phyloP scores from a whole-genome alignment of 441 rosid species.

The Syzygium syzygioides region DNA sequence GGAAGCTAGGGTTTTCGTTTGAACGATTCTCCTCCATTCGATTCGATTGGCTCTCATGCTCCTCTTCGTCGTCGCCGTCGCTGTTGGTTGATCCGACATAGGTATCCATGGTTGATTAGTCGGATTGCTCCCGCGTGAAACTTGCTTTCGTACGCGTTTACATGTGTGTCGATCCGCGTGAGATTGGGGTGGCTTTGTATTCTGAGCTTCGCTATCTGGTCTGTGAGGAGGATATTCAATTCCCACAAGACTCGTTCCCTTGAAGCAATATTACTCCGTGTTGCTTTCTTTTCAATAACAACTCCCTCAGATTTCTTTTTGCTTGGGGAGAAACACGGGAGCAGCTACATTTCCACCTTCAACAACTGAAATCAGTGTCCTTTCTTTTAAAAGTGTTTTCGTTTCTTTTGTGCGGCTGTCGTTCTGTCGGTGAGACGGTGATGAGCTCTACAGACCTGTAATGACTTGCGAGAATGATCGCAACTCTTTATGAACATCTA shows the following conservation, averaged over 20 bases:
- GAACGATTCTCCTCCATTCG: not conserved
- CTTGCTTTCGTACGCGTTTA: not conserved
- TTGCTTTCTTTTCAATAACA: slow-evolving; percentile 11
- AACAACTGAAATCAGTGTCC: not conserved
- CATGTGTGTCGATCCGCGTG: not conserved
- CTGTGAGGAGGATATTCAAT: slow-evolving; percentile 42
- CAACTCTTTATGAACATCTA: slow-evolving; percentile 67
- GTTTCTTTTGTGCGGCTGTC: rapidly evolving
- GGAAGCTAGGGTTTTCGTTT: not conserved
- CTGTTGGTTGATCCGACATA: not conserved
- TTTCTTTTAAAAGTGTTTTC: not conserved
- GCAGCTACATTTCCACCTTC: slow-evolving; percentile 32
- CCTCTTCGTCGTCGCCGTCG: not conserved
- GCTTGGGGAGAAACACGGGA: slow-evolving; percentile 24
- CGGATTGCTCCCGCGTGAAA: not conserved
- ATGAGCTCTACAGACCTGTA: slow-evolving; percentile 89
- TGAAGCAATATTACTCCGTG: slow-evolving; percentile 61
- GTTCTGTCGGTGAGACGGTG: slow-evolving; percentile 20
- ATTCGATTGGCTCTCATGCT: not conserved
- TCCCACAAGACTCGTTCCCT: slow-evolving; percentile 88
- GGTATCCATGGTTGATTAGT: not conserved
- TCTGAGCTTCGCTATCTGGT: slow-evolving; percentile 70
- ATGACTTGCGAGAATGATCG: slow-evolving; percentile 82
- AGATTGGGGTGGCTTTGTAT: not conserved
- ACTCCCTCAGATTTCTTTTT: slow-evolving; percentile 1